A percentile compares a stretch with the other conserved stretches of the same genome.
Evolutionary conservation across 164 flowering plant species (phyloP).

Genomic region (Buxus sempervirens): DNA sequence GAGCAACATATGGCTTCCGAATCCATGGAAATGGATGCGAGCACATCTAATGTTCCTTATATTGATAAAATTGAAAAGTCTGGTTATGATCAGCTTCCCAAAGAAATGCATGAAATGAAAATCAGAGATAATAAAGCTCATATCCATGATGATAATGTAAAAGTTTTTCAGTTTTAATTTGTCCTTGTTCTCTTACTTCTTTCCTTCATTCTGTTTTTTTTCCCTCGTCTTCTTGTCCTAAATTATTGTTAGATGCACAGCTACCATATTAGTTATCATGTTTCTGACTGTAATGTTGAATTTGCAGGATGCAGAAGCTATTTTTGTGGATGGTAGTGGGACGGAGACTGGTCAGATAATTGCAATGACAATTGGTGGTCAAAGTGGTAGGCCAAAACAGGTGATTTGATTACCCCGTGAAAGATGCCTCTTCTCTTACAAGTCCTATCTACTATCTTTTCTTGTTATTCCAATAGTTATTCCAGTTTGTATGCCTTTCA

Average conservation of each 20-base stretch:
- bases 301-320: constrained; percentile 53
- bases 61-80: constrained; percentile 31
- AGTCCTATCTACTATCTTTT: background rate
- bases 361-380: constrained; percentile 62
- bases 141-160: constrained; percentile 55
- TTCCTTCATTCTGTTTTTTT: too few species aligned
- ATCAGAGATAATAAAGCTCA: constrained; percentile 57
- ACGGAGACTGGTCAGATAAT: too few species aligned
- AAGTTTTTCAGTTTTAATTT: too few species aligned
- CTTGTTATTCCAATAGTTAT: background rate
- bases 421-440: background rate
- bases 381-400: constrained; percentile 79
- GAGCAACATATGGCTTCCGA: constrained; percentile 48
- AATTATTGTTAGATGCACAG: background rate
- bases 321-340: constrained; percentile 66
- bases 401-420: constrained; percentile 31
- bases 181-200: too few species aligned
- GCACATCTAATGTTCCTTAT: constrained; percentile 38
- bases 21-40: constrained; percentile 43
- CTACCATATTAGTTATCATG: background rate
- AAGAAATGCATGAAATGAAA: constrained; percentile 71
- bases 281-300: constrained; percentile 8
- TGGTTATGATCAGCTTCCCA: constrained; percentile 63
- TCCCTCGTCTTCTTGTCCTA: too few species aligned
- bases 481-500: background rate